These are phyloP conservation scores for Chaetomium cochliodes DNA, from an alignment of 495 filamentous ascomycete genomes.

Conservation along the genomic window DNA sequence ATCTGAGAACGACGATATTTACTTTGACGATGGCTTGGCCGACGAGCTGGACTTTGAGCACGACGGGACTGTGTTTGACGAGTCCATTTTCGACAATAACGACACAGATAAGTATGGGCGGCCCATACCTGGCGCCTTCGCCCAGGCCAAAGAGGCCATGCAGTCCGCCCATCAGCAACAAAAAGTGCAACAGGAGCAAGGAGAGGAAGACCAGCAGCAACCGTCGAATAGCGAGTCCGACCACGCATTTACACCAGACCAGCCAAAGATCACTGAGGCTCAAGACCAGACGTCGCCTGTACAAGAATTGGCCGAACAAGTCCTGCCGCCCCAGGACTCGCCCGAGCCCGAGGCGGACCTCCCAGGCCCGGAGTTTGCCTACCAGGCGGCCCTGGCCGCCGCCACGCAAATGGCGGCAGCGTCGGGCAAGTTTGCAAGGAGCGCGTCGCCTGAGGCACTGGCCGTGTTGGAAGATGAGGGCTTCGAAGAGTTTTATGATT, in stretches of 20 bases:
- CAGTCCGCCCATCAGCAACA: slow-evolving; percentile 28
- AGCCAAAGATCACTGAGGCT: slow-evolving; percentile 44
- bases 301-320: slow-evolving; percentile 19
- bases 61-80: slow-evolving; percentile 64
- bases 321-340: slow-evolving; percentile 24
- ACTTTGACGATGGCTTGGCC: slow-evolving; percentile 74
- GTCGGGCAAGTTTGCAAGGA: slow-evolving; percentile 64
- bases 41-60: slow-evolving; percentile 50
- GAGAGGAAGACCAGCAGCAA: slow-evolving; percentile 20
- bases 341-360: slow-evolving; percentile 22
- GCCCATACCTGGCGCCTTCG: slow-evolving; percentile 51
- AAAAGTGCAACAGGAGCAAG: no score
- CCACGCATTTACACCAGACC: slow-evolving; percentile 38
- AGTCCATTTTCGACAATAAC: slow-evolving; percentile 74
- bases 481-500: slow-evolving; percentile 41
- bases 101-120: slow-evolving; percentile 57
- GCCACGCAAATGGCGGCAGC: slow-evolving; percentile 72
- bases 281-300: slow-evolving; percentile 37
- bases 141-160: slow-evolving; percentile 43
- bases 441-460: slow-evolving; percentile 52
- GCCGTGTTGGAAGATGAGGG: slow-evolving; percentile 49
- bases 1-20: slow-evolving; percentile 66
- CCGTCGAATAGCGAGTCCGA: slow-evolving; percentile 42
- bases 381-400: slow-evolving; percentile 77
- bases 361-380: slow-evolving; percentile 58